A percentile compares a stretch with the other conserved stretches of the same genome.
Evolutionary conservation across 257 asterid species (phyloP).

Genomic region (Salvia rosmarinus): DNA sequence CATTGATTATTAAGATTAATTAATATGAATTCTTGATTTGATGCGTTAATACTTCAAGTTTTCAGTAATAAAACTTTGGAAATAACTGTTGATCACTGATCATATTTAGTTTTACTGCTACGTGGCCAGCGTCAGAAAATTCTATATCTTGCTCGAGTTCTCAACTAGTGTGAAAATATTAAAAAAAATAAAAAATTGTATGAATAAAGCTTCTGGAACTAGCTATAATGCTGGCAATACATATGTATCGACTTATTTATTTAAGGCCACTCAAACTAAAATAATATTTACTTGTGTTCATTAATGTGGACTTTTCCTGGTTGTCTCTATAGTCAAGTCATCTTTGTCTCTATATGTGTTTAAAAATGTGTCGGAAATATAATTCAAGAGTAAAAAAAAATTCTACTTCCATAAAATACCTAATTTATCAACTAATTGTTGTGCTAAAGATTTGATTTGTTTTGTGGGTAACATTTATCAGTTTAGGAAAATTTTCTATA

Average conservation of each 20-base stretch:
- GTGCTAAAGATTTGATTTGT: conserved; percentile 14
- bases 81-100: not conserved
- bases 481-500: not conserved
- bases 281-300: not conserved
- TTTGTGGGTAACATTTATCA: conserved; percentile 10
- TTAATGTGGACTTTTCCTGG: not conserved
- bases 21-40: not conserved
- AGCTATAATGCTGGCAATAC: not conserved
- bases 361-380: not conserved
- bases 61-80: not conserved
- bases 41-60: not conserved
- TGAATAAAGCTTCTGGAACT: not conserved
- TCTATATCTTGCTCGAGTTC: not conserved
- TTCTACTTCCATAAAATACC: not conserved
- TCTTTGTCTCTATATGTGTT: not conserved
- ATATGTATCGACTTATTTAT: not conserved
- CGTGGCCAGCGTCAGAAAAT: not conserved
- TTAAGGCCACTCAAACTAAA: not conserved
- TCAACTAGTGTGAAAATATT: not conserved
- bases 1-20: not conserved
- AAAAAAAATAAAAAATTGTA: not conserved
- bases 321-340: not conserved
- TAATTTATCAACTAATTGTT: not conserved
- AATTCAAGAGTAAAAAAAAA: not conserved
- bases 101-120: not conserved